phyloP scores from a whole-genome alignment of 306 rosid species.

The Casuarina cunninghamiana region DNA sequence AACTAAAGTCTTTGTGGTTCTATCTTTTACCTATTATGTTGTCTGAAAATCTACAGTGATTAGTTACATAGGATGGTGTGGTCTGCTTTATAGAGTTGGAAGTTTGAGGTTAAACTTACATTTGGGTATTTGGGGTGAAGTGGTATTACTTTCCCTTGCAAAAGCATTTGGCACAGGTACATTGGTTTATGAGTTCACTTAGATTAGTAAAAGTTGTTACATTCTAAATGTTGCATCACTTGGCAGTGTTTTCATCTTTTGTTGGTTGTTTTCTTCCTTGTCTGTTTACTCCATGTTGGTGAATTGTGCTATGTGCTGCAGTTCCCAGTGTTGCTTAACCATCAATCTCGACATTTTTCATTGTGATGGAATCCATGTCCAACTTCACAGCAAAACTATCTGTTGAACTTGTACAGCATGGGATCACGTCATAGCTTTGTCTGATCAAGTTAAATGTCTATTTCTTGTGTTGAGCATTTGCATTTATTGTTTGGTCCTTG shows the following conservation, averaged over 20 bases:
- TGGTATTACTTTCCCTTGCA: neutral
- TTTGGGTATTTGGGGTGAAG: neutral
- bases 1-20: neutral
- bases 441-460: neutral
- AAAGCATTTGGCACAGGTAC: neutral
- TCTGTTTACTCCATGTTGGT: neutral
- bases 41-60: neutral
- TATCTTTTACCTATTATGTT: neutral
- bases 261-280: neutral
- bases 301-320: neutral
- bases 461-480: neutral
- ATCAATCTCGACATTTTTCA: neutral
- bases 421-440: neutral
- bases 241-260: neutral
- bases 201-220: neutral
- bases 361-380: neutral
- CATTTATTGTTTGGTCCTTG: neutral
- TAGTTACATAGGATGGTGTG: neutral
- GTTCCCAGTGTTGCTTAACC: neutral
- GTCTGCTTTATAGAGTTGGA: neutral
- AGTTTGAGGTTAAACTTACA: neutral
- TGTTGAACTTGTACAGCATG: neutral
- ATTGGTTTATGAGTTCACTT: neutral
- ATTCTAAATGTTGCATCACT: neutral
- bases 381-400: neutral